A percentile compares a stretch with the other conserved stretches of the same genome.
Conservation (phyloP, 768 basidiomycete genomes). For the Russula vinacea region DNA sequence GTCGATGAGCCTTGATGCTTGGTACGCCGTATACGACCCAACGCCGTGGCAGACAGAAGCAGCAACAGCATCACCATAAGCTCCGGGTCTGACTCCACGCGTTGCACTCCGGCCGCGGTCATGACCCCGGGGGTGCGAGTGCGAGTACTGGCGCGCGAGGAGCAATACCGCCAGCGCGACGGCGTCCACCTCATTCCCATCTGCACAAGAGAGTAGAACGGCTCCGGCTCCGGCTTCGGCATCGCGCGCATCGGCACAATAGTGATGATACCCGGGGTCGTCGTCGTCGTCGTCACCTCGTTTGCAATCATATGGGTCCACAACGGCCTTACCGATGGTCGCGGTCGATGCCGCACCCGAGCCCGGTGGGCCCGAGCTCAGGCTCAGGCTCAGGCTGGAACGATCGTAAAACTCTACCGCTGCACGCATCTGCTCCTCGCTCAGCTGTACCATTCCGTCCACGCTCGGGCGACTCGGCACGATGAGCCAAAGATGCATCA, state of each 20-base stretch:
- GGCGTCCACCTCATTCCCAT: constrained; percentile 16
- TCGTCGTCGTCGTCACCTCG: not conserved
- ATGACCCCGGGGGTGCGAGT: not conserved
- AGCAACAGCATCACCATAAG: too few species aligned
- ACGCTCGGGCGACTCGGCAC: constrained; percentile 1
- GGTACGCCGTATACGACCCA: not conserved
- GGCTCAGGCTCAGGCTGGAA: not conserved
- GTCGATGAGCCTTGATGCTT: not conserved
- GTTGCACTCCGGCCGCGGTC: not conserved
- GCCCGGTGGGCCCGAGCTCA: too few species aligned
- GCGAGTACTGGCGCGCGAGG: not conserved
- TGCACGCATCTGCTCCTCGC: constrained; percentile 5
- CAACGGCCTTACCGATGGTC: not conserved
- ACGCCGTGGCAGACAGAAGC: too few species aligned
- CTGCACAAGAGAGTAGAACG: constrained; percentile 5
- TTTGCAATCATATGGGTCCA: not conserved
- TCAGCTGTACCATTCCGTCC: constrained; percentile 6
- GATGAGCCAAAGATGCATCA: constrained; percentile 18
- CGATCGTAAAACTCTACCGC: constrained; percentile 11
- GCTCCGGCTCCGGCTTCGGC: not conserved
- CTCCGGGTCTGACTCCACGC: not conserved
- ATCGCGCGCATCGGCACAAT: not conserved
- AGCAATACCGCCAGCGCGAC: constrained; percentile 15
- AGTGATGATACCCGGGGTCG: not conserved
- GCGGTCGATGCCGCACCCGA: too few species aligned